A percentile compares a stretch with the other conserved stretches of the same genome.
Evolutionary conservation across 306 rosid genomes (phyloP).

Genomic region (Neltuma alba): DNA sequence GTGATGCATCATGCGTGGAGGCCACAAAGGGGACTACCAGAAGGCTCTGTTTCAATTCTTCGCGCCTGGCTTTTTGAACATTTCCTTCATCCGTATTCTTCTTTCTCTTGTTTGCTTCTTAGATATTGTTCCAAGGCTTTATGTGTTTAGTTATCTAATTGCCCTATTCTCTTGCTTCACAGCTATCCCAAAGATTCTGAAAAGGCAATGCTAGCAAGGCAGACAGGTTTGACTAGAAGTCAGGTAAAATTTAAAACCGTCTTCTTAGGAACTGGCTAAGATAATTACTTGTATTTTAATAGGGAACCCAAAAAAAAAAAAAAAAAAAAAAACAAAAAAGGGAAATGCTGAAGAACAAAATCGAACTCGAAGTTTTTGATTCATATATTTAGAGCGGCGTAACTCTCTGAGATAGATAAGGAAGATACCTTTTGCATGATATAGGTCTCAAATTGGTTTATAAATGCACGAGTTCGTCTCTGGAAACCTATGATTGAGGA

Average conservation of each 20-base stretch:
- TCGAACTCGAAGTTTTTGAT: background rate
- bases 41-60: slow-evolving; percentile 76
- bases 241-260: slow-evolving; percentile 54
- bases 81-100: slow-evolving; percentile 80
- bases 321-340: too few relatives aligned
- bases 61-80: slow-evolving; percentile 93
- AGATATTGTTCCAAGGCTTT: background rate
- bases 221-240: slow-evolving; percentile 83
- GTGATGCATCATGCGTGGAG: slow-evolving; percentile 88
- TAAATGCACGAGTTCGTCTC: slow-evolving; percentile 85
- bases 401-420: too few relatives aligned
- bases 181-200: slow-evolving; percentile 91
- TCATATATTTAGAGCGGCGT: too few relatives aligned
- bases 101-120: background rate
- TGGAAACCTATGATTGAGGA: slow-evolving; percentile 96
- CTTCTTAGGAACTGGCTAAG: background rate
- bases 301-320: background rate
- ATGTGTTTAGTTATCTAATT: slow-evolving; percentile 3
- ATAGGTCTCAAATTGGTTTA: slow-evolving; percentile 92
- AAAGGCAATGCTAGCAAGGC: slow-evolving; percentile 87
- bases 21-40: slow-evolving; percentile 89
- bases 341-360: background rate
- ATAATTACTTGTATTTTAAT: background rate
- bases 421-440: slow-evolving; percentile 24
- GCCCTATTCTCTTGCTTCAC: slow-evolving; percentile 27